Percentiles rank a stretch among this genome's conserved stretches.
Evolutionary conservation across 768 basidiomycete species (phyloP).

Genomic region (Termitomyces sp.): DNA sequence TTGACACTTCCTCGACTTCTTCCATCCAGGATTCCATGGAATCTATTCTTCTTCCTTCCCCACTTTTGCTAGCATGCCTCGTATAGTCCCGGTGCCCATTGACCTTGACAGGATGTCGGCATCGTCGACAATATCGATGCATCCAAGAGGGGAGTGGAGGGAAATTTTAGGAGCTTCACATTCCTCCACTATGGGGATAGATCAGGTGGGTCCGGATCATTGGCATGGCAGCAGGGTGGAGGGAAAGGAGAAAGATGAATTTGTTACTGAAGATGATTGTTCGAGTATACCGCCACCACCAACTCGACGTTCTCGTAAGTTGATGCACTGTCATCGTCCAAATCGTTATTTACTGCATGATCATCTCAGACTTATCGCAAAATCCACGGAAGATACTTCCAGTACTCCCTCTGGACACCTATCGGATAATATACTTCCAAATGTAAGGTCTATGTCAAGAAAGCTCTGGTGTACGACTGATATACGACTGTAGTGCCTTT

Average conservation of each 20-base stretch:
- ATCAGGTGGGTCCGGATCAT: too few species aligned
- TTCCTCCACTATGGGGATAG: neutral
- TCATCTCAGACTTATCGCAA: slow-evolving; percentile 4
- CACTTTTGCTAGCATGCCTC: slow-evolving; percentile 25
- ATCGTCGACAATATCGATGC: neutral
- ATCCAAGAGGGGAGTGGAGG: neutral
- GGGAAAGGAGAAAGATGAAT: neutral
- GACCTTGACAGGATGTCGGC: slow-evolving; percentile 9
- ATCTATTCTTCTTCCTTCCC: slow-evolving; percentile 29
- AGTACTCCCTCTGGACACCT: slow-evolving; percentile 40
- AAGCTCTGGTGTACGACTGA: neutral
- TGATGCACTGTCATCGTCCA: too few species aligned
- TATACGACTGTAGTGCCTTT: slow-evolving; percentile 32
- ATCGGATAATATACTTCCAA: slow-evolving; percentile 55
- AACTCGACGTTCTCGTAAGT: neutral
- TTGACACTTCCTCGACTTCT: slow-evolving; percentile 10
- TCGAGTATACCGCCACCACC: neutral
- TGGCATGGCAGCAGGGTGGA: neutral
- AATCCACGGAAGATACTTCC: slow-evolving; percentile 24
- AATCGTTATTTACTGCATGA: too few species aligned
- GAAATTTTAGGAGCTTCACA: neutral
- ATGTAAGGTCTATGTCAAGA: slow-evolving; percentile 30
- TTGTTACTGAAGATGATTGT: neutral
- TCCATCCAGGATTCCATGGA: slow-evolving; percentile 9
- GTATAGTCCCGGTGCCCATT: slow-evolving; percentile 6